Evolutionary conservation across 495 filamentous ascomycete species (phyloP).

Genomic region (Bryoglossum gracile): DNA sequence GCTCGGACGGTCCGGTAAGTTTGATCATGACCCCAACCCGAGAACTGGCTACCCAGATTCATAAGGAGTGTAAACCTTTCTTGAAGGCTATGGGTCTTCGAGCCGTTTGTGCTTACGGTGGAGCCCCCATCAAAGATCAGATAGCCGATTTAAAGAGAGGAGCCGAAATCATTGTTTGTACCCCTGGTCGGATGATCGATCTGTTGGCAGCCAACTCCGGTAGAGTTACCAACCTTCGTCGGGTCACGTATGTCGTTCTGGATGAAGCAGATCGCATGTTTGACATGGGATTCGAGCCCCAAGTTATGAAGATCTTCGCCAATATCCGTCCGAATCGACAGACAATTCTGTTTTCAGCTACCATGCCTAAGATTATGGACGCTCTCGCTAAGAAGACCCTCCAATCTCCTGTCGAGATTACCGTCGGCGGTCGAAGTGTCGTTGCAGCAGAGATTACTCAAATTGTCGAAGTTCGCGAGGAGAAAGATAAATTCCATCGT

Average conservation of each 20-base stretch:
- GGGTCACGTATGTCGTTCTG: constrained; percentile 88
- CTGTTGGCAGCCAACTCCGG: constrained; percentile 87
- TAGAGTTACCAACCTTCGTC: constrained; percentile 79
- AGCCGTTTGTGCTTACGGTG: constrained; percentile 91
- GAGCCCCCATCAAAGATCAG: constrained; percentile 94
- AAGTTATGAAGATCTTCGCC: constrained; percentile 91
- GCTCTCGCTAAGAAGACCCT: constrained; percentile 81
- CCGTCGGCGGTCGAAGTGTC: constrained; percentile 83
- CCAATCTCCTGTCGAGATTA: constrained; percentile 81
- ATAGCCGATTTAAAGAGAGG: constrained; percentile 94
- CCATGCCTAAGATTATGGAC: constrained; percentile 92
- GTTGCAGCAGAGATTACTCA: constrained; percentile 95
- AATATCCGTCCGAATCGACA: constrained; percentile 89
- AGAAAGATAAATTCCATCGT: constrained; percentile 77
- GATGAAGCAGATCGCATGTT: constrained; percentile 99
- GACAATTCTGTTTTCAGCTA: constrained; percentile 93
- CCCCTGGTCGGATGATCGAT: constrained; percentile 96
- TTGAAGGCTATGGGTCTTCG: constrained; percentile 83
- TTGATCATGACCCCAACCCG: constrained; percentile 92
- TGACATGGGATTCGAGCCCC: constrained; percentile 98
- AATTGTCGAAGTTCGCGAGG: constrained; percentile 78
- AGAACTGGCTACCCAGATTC: constrained; percentile 91
- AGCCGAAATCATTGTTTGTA: constrained; percentile 91
- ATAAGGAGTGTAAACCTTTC: constrained; percentile 89
- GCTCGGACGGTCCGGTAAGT: constrained; percentile 78